These are phyloP conservation scores for Russula olivacea DNA, from an alignment of 768 basidiomycete species.

Conservation along the genomic window DNA sequence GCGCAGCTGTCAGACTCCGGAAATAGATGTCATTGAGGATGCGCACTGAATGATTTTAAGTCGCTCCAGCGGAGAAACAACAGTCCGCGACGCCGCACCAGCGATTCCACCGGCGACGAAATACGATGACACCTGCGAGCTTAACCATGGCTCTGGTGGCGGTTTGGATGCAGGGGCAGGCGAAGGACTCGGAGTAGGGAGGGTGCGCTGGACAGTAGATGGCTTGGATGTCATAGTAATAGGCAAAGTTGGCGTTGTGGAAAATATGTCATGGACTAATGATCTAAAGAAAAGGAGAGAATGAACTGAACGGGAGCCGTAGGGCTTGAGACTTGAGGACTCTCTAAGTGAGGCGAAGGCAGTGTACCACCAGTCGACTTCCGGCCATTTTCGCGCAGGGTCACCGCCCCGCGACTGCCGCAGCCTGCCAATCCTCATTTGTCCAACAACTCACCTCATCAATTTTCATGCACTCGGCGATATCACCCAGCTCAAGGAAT, in stretches of 20 bases:
- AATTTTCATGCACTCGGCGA: neutral
- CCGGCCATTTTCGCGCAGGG: constrained; percentile 6
- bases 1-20: neutral
- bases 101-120: constrained; percentile 52
- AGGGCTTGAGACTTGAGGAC: constrained; percentile 10
- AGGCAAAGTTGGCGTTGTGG: neutral
- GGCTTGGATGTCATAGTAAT: constrained; percentile 19
- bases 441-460: neutral
- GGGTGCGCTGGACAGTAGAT: constrained; percentile 9
- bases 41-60: constrained; percentile 94
- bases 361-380: neutral
- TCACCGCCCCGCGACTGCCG: neutral
- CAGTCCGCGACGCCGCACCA: constrained; percentile 74
- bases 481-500: constrained; percentile 1
- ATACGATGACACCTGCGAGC: constrained; percentile 40
- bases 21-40: neutral
- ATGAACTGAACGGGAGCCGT: neutral
- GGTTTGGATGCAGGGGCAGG: neutral
- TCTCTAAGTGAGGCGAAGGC: constrained; percentile 1
- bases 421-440: neutral
- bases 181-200: neutral
- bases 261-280: constrained; percentile 19
- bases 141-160: constrained; percentile 27
- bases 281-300: constrained; percentile 6
- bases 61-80: constrained; percentile 87